Conservation (phyloP, 257 asterid genomes). For the Buddleja alternifolia region DNA sequence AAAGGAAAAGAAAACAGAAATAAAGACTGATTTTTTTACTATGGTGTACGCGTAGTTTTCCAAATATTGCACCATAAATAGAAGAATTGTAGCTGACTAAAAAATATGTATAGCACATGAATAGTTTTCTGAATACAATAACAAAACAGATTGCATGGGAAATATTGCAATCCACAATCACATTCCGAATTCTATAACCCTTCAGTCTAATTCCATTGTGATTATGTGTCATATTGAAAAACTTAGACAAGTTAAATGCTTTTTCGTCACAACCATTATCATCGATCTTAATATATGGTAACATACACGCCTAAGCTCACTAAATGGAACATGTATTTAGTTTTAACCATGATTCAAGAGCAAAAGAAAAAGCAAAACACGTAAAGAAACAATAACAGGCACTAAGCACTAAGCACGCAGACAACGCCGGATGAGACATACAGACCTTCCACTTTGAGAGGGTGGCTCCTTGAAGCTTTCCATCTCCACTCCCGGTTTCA, state of each 20-base stretch:
- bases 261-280: background rate
- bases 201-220: slow-evolving; percentile 11
- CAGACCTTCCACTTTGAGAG: slow-evolving; percentile 73
- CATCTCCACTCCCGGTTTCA: slow-evolving; percentile 71
- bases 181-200: slow-evolving; percentile 9
- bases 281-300: slow-evolving; percentile 14
- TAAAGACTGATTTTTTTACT: too few species aligned
- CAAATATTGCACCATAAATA: background rate
- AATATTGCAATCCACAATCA: slow-evolving; percentile 4
- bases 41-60: background rate
- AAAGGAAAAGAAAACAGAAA: too few species aligned
- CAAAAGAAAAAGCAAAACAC: background rate
- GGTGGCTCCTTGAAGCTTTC: slow-evolving; percentile 62
- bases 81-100: background rate
- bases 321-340: background rate
- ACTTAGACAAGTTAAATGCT: background rate
- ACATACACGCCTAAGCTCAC: slow-evolving; percentile 7
- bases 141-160: slow-evolving; percentile 1
- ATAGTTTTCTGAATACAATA: slow-evolving; percentile 16
- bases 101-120: background rate
- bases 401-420: background rate
- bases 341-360: background rate
- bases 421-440: slow-evolving; percentile 25
- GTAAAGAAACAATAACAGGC: slow-evolving; percentile 19
- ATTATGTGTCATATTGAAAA: slow-evolving; percentile 2